Evolutionary conservation across 75 land plant species (phyloP).

Genomic region (Adiantum capillusveneris): DNA sequence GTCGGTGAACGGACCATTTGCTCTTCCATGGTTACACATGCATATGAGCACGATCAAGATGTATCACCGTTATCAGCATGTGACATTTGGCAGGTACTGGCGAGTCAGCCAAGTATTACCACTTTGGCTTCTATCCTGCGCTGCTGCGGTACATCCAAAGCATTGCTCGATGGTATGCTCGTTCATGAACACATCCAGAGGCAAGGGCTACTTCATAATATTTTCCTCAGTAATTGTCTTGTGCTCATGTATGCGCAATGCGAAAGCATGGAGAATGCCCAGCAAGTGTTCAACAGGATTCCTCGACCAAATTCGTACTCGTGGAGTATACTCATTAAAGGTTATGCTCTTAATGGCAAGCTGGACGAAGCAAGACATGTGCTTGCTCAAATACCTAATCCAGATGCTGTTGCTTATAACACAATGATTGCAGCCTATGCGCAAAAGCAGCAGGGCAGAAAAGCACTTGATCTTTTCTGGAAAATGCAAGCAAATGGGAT

Average conservation of each 20-base stretch:
- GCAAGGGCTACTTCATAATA: no score
- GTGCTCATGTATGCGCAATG: conserved; percentile 41
- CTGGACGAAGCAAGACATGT: neutral
- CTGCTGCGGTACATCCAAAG: no score
- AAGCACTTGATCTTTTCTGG: neutral
- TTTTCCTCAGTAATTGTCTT: conserved; percentile 27
- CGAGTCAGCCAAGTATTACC: no score
- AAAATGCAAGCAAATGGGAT: neutral
- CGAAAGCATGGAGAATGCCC: conserved; percentile 25
- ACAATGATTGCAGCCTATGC: neutral
- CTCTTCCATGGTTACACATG: no score
- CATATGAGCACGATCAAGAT: no score
- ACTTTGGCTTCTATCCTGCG: no score
- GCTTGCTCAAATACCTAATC: neutral
- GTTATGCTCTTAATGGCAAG: neutral
- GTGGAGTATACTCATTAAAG: neutral
- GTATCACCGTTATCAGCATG: no score
- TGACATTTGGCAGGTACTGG: no score
- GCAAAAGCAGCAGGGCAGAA: neutral
- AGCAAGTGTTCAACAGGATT: conserved; percentile 20
- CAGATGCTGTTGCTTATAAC: neutral
- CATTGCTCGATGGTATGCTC: no score
- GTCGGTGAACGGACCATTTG: no score
- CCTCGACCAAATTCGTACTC: neutral
- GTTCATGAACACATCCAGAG: no score